These are phyloP conservation scores for Zea luxurians DNA, from an alignment of 176 grass and related monocot species.

Conservation along the genomic window DNA sequence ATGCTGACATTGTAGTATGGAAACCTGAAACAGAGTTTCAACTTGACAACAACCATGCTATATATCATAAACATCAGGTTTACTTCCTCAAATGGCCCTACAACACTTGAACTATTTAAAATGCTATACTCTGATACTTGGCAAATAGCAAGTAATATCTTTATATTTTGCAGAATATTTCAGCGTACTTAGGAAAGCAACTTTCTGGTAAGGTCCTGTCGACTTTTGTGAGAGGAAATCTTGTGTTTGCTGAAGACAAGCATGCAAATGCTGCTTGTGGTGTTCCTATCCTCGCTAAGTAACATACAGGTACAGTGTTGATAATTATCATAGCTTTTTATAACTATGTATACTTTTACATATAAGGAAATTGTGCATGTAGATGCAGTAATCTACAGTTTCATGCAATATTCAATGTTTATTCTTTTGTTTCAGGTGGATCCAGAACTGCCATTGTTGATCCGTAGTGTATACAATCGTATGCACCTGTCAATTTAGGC, in stretches of 20 bases:
- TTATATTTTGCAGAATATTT: conserved; percentile 53
- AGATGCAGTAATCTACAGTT: neutral
- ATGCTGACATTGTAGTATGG: conserved; percentile 95
- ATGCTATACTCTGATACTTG: neutral
- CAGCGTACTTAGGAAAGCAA: conserved; percentile 64
- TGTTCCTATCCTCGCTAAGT: conserved; percentile 69
- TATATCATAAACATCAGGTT: conserved; percentile 88
- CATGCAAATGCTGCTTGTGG: conserved; percentile 75
- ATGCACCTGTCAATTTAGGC: neutral
- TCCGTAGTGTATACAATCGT: conserved; percentile 36
- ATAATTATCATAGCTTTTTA: neutral
- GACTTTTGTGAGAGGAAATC: conserved; percentile 88
- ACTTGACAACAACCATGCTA: conserved; percentile 62
- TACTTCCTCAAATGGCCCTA: conserved; percentile 20
- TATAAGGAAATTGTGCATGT: neutral
- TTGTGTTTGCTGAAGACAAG: conserved; percentile 70
- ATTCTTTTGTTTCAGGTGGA: conserved; percentile 21
- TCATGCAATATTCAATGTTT: neutral
- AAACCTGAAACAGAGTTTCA: conserved; percentile 78
- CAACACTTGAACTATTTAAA: neutral
- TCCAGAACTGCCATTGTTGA: neutral
- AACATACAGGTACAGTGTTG: neutral
- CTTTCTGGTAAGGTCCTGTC: conserved; percentile 75
- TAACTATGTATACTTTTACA: neutral
- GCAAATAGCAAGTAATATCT: neutral